Conservation (phyloP, 2,329 filamentous ascomycete genomes). For the Endothia cerciana region DNA sequence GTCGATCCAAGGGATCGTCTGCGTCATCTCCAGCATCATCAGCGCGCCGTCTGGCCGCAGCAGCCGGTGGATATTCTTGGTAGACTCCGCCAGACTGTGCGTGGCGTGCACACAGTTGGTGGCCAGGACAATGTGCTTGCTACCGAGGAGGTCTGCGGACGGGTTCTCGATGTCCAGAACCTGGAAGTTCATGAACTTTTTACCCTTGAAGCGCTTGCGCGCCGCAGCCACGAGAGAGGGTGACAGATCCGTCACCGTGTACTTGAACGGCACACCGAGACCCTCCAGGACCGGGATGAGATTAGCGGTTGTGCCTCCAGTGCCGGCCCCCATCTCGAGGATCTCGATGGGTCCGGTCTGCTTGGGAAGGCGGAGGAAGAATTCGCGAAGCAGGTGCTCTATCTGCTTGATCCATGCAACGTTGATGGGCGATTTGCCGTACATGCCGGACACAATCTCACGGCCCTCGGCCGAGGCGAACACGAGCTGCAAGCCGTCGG, state of each 20-base stretch:
- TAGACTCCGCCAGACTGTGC: constrained; percentile 30
- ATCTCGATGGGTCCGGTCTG: constrained; percentile 34
- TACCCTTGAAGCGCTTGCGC: constrained; percentile 33
- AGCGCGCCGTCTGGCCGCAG: constrained; percentile 41
- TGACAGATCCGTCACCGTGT: constrained; percentile 46
- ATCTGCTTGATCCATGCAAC: constrained; percentile 1
- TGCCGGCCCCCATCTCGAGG: constrained; percentile 40
- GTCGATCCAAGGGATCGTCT: constrained; percentile 38
- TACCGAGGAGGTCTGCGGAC: constrained; percentile 32
- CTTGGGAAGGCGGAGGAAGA: background rate
- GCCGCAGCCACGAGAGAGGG: constrained; percentile 38
- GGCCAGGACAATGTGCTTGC: constrained; percentile 39
- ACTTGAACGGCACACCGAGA: constrained; percentile 37
- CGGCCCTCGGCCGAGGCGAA: constrained; percentile 28
- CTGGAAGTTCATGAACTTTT: constrained; percentile 36
- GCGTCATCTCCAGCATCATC: constrained; percentile 41
- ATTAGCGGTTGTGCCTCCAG: constrained; percentile 40
- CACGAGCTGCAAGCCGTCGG: constrained; percentile 28
- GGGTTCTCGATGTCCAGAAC: constrained; percentile 38
- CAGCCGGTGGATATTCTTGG: constrained; percentile 32
- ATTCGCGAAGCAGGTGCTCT: background rate
- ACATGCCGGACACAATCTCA: constrained; percentile 5
- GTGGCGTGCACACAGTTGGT: constrained; percentile 43
- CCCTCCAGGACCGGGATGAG: constrained; percentile 34
- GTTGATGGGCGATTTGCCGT: constrained; percentile 8